A percentile compares a stretch with the other conserved stretches of the same genome.
phyloP scores from a whole-genome alignment of 805 yeast genomes.

The Saturnispora hagleri region DNA sequence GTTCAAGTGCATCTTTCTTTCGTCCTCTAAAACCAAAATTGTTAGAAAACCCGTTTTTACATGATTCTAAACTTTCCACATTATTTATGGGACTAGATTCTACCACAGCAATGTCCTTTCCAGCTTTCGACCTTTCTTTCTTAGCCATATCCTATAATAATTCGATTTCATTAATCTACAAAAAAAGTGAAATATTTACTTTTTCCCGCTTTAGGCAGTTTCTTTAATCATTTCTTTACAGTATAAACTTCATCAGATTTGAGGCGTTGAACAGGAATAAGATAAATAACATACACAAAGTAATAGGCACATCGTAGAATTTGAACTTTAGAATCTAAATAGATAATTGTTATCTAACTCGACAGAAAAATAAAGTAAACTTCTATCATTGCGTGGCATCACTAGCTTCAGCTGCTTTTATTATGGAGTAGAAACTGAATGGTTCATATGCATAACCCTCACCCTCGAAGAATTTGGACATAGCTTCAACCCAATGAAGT shows the following conservation, averaged over 20 bases:
- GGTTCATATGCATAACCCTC: constrained; percentile 66
- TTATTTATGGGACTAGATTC: not conserved
- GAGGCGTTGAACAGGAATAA: not conserved
- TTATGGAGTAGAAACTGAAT: constrained; percentile 36
- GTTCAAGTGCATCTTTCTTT: constrained; percentile 46
- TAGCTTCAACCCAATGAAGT: constrained; percentile 76
- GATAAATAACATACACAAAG: not conserved
- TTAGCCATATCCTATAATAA: not conserved
- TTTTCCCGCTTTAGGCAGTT: not conserved
- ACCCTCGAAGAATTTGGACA: constrained; percentile 74
- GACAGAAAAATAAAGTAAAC: not conserved
- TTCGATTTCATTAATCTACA: not conserved
- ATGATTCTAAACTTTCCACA: not conserved
- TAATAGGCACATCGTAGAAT: not conserved
- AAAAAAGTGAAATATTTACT: not conserved
- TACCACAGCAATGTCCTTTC: not conserved
- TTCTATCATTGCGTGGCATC: not conserved
- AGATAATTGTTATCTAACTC: not conserved
- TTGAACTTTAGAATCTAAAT: not conserved
- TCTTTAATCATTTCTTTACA: not conserved
- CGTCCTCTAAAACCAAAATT: constrained; percentile 25
- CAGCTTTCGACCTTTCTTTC: not conserved
- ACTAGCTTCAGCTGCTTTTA: constrained; percentile 12
- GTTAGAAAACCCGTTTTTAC: not conserved
- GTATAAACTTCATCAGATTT: not conserved